Base-by-base conservation (phyloP, 2,329 filamentous ascomycete genomes). In the Thermomyces lanuginosus region DNA sequence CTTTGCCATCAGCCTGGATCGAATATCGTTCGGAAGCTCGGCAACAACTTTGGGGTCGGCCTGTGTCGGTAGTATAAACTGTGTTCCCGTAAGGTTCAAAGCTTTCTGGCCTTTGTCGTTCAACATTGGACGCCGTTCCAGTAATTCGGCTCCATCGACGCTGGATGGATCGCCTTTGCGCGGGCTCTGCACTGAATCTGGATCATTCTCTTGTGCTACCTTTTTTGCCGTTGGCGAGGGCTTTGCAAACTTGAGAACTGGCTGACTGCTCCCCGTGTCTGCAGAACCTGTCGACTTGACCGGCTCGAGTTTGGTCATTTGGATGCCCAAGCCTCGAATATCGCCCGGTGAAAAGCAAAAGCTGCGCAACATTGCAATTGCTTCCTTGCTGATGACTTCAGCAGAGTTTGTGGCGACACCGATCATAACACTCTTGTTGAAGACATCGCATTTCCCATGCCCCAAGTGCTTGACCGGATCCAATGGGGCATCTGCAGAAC, bases 381-480 rank as follows among this genome's bases (percentile, higher is more conserved):
- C 79, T 50, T 95, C 84, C 44, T 77, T 83, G 0, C 72, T 72
- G 20, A 95, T 65, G 1, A 69, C 51, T 15, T 76, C 69, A 15
- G 69, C 65, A 27, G 72, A 66, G 45, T 91, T 77, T 0, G 86
- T 95, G 3, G 84, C 73, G 9, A 93, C 71, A 1, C 86, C 84
- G 33, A 98, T 75, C 2, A 72, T 49, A 6, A 76, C 53, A 40
- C 82, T 92, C 51, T 91, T 95, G 58, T 82, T 95, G 59, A 84
- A 91, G 0, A 73, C 79, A 45, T 98, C 89, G 44, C 89, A 98
- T 52, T 83, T 86, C 1, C 89, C 89, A 51, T 95, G 89, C 0
- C 89, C 89, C 1, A 98, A 63, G 53, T 93, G 83, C 45, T 98
- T 98, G 0, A 76, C 72, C 2, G 89, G 82, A 46, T 95, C 84